Conservation (phyloP, 1,139 yeast species). For the Scheffersomyces cryptocercus region DNA sequence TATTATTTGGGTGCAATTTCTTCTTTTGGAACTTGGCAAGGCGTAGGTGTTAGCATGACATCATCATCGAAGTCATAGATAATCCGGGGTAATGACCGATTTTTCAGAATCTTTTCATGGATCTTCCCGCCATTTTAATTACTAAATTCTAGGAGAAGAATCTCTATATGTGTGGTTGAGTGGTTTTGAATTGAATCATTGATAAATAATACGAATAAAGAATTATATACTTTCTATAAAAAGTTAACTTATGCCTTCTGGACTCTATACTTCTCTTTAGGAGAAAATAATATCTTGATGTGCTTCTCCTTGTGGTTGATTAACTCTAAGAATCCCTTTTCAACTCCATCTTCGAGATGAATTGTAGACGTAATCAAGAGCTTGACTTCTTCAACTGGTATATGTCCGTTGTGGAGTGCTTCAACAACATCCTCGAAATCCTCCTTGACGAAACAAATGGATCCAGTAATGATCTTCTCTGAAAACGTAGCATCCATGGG, state of each 20-base stretch:
- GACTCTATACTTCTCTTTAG: constrained; percentile 10
- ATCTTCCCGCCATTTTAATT: too few species aligned
- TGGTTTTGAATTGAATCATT: too few species aligned
- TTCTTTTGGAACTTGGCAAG: too few species aligned
- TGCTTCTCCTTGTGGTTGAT: constrained; percentile 37
- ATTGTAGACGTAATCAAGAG: constrained; percentile 36
- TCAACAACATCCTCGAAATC: constrained; percentile 38
- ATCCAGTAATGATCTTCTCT: constrained; percentile 40
- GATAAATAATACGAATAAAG: too few species aligned
- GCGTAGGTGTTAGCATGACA: too few species aligned
- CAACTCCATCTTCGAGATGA: constrained; percentile 33
- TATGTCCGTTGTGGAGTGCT: constrained; percentile 31
- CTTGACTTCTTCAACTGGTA: constrained; percentile 24
- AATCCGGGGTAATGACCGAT: too few species aligned
- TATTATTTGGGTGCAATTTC: too few species aligned
- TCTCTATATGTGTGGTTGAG: too few species aligned
- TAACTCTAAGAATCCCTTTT: constrained; percentile 35
- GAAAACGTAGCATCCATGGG: constrained; percentile 42
- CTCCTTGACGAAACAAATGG: constrained; percentile 39
- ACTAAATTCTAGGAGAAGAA: too few species aligned
- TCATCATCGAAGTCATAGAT: too few species aligned
- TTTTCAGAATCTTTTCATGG: too few species aligned
- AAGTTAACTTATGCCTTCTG: neutral
- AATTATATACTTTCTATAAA: too few species aligned
- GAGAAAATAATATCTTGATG: constrained; percentile 37